Percentiles rank a stretch among this genome's conserved stretches.
Evolutionary conservation across 2,329 filamentous ascomycete species (phyloP).

Genomic region (Thelonectria rubi): DNA sequence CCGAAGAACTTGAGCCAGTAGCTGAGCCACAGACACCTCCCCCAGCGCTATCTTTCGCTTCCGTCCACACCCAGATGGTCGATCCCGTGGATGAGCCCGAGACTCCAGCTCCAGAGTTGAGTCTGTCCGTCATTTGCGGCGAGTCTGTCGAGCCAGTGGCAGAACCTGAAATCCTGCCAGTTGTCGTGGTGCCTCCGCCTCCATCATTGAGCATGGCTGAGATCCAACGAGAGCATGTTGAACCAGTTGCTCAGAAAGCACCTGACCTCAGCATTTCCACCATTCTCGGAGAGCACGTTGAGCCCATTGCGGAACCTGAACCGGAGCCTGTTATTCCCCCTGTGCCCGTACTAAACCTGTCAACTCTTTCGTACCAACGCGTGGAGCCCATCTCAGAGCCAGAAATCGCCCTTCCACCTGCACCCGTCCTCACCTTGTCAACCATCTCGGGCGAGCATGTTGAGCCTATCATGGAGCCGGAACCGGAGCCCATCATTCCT

Average conservation of each 20-base stretch:
- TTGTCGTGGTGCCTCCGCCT: slow-evolving; percentile 27
- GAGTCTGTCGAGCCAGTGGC: slow-evolving; percentile 45
- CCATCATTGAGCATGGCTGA: slow-evolving; percentile 33
- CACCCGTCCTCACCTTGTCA: slow-evolving; percentile 31
- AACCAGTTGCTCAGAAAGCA: slow-evolving; percentile 33
- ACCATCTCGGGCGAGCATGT: slow-evolving; percentile 44
- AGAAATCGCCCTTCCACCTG: slow-evolving; percentile 27
- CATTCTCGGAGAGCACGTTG: slow-evolving; percentile 42
- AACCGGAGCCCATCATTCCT: slow-evolving; percentile 27
- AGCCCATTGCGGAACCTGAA: slow-evolving; percentile 38
- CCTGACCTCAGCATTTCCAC: slow-evolving; percentile 33
- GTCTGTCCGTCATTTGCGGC: slow-evolving; percentile 34
- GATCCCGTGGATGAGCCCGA: slow-evolving; percentile 32
- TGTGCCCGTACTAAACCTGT: slow-evolving; percentile 30
- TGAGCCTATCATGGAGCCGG: slow-evolving; percentile 38
- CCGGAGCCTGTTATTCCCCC: slow-evolving; percentile 38
- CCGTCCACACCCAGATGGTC: slow-evolving; percentile 3
- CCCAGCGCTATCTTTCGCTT: slow-evolving; percentile 1
- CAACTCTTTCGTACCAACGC: slow-evolving; percentile 33
- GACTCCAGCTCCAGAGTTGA: slow-evolving; percentile 12
- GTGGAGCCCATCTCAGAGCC: slow-evolving; percentile 29
- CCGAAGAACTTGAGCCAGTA: slow-evolving; percentile 32
- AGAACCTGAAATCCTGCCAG: slow-evolving; percentile 37
- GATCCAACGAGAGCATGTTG: slow-evolving; percentile 32
- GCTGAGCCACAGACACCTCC: slow-evolving; percentile 14